Evolutionary conservation across 2,329 filamentous ascomycete species (phyloP).

Genomic region (Tolypocladium sp.): DNA sequence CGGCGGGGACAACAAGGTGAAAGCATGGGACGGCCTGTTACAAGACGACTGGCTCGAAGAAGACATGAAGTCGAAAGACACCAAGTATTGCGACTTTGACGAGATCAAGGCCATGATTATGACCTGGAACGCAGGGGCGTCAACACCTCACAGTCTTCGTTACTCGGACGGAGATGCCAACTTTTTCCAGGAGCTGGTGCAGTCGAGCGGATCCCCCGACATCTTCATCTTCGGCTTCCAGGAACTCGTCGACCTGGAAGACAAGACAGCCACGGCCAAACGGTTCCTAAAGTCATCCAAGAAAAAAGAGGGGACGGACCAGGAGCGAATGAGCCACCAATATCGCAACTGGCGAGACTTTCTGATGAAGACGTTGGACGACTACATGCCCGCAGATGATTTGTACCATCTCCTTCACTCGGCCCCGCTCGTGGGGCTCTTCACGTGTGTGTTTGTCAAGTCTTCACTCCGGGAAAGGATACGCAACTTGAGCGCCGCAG

Average conservation of each 20-base stretch:
- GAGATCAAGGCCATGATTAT: slow-evolving; percentile 72
- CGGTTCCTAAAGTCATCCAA: slow-evolving; percentile 77
- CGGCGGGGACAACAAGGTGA: slow-evolving; percentile 76
- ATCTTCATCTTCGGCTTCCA: slow-evolving; percentile 96
- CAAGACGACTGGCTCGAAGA: slow-evolving; percentile 92
- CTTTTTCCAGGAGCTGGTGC: slow-evolving; percentile 75
- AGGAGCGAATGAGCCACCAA: slow-evolving; percentile 92
- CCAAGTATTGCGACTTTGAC: slow-evolving; percentile 77
- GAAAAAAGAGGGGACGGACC: slow-evolving; percentile 71
- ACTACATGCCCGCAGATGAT: slow-evolving; percentile 67
- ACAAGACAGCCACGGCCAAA: slow-evolving; percentile 96
- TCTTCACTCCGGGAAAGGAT: slow-evolving; percentile 68
- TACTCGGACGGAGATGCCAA: slow-evolving; percentile 59
- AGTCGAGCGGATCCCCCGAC: slow-evolving; percentile 70
- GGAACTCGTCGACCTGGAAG: slow-evolving; percentile 94
- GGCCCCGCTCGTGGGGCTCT: slow-evolving; percentile 79
- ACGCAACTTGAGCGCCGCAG: slow-evolving; percentile 65
- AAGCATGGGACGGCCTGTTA: slow-evolving; percentile 85
- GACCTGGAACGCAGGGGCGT: slow-evolving; percentile 97
- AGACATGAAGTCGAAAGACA: slow-evolving; percentile 77
- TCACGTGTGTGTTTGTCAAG: slow-evolving; percentile 93
- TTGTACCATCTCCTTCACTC: slow-evolving; percentile 83
- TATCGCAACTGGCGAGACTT: slow-evolving; percentile 96
- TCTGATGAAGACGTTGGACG: slow-evolving; percentile 71
- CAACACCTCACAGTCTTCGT: slow-evolving; percentile 75